Conservation (phyloP, 1,284 basidiomycete species). For the Gastroboletus turbinatus region DNA sequence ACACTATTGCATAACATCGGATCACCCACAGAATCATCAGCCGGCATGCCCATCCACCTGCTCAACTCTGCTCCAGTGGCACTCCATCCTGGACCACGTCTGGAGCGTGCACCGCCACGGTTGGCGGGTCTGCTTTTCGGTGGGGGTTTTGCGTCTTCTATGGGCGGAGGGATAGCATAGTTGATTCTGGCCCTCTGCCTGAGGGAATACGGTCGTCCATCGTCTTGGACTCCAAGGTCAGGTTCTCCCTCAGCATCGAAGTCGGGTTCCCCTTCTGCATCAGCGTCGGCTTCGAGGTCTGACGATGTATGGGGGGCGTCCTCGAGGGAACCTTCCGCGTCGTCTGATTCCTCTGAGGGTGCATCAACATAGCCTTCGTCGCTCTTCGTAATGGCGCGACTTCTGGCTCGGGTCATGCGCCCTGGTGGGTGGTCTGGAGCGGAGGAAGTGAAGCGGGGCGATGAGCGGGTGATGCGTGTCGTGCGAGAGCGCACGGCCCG, state of each 20-base stretch:
- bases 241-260: constrained; percentile 34
- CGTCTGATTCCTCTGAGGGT: constrained; percentile 50
- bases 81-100: constrained; percentile 67
- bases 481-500: constrained; percentile 18
- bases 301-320: constrained; percentile 53
- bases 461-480: constrained; percentile 31
- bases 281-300: constrained; percentile 39
- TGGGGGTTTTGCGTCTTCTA: constrained; percentile 63
- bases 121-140: constrained; percentile 36
- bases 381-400: constrained; percentile 39
- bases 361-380: constrained; percentile 56
- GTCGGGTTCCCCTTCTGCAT: constrained; percentile 37
- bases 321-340: constrained; percentile 58
- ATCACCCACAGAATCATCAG: constrained; percentile 64
- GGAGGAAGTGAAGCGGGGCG: constrained; percentile 18
- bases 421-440: constrained; percentile 12
- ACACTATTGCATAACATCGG: not conserved
- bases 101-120: constrained; percentile 37
- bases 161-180: constrained; percentile 73
- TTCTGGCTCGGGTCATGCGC: constrained; percentile 32
- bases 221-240: constrained; percentile 42
- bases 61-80: constrained; percentile 72
- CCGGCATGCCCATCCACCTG: constrained; percentile 68
- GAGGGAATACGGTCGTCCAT: constrained; percentile 63
- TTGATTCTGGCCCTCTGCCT: constrained; percentile 66